Evolutionary conservation across 2,329 filamentous ascomycete species (phyloP).

Genomic region (Ceratocystis variospora): DNA sequence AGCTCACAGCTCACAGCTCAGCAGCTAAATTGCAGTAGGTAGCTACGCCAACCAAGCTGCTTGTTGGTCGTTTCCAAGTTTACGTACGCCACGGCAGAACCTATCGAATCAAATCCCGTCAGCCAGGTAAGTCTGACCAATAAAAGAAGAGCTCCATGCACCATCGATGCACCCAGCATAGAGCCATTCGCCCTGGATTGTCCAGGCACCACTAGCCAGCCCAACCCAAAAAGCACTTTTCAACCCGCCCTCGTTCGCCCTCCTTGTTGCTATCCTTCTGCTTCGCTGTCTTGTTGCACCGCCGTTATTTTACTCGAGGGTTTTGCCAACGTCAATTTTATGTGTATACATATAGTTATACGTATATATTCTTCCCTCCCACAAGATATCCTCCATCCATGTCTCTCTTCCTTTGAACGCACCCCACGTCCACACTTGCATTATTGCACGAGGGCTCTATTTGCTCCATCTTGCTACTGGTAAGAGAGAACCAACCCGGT

Average conservation of each 20-base stretch:
- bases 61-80: neutral
- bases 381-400: neutral
- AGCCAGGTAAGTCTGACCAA: neutral
- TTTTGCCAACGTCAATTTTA: neutral
- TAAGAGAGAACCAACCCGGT: neutral
- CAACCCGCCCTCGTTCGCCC: neutral
- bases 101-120: neutral
- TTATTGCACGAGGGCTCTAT: neutral
- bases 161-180: neutral
- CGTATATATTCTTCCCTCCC: neutral
- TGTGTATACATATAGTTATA: neutral
- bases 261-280: neutral
- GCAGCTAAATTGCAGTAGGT: neutral
- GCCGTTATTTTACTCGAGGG: too few species aligned
- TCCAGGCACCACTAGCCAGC: neutral
- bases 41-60: neutral
- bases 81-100: neutral
- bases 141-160: neutral
- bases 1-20: too few species aligned
- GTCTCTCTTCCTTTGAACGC: constrained; percentile 1
- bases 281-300: neutral
- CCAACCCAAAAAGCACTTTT: neutral
- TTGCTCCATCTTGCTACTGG: neutral
- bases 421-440: neutral
- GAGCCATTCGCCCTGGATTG: neutral